Evolutionary conservation across 257 asterid species (phyloP).

Genomic region (Phtheirospermum japonicum): DNA sequence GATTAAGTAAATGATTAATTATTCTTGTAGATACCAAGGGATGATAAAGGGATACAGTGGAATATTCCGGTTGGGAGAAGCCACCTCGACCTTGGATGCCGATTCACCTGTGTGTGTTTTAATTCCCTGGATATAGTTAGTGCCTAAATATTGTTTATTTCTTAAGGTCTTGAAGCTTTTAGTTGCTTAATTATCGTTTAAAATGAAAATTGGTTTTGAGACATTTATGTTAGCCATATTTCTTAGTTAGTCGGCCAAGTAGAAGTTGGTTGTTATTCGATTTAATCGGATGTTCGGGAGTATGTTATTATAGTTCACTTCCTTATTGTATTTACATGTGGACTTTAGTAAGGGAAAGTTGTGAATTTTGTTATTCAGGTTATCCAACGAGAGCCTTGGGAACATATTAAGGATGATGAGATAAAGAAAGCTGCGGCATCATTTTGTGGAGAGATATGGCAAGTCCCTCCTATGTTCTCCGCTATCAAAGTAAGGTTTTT

Average conservation of each 20-base stretch:
- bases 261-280: background rate
- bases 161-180: constrained; percentile 10
- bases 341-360: constrained; percentile 19
- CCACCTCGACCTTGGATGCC: constrained; percentile 99
- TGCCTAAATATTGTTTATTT: constrained; percentile 6
- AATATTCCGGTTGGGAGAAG: constrained; percentile 91
- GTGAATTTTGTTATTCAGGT: constrained; percentile 44
- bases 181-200: background rate
- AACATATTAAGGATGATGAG: constrained; percentile 77
- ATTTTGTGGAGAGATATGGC: constrained; percentile 90
- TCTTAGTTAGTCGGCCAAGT: background rate
- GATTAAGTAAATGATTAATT: background rate
- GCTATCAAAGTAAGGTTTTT: constrained; percentile 81
- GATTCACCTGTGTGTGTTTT: constrained; percentile 79
- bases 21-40: constrained; percentile 79
- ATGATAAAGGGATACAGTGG: constrained; percentile 98
- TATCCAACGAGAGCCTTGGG: constrained; percentile 94
- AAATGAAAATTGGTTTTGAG: background rate
- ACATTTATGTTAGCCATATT: background rate
- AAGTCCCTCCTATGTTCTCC: constrained; percentile 99
- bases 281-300: background rate
- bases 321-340: background rate
- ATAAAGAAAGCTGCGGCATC: constrained; percentile 81
- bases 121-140: constrained; percentile 18
- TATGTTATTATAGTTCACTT: background rate